A percentile compares a stretch with the other conserved stretches of the same genome.
Conservation (phyloP, 805 yeast genomes). For the Starmera dryadoides region DNA sequence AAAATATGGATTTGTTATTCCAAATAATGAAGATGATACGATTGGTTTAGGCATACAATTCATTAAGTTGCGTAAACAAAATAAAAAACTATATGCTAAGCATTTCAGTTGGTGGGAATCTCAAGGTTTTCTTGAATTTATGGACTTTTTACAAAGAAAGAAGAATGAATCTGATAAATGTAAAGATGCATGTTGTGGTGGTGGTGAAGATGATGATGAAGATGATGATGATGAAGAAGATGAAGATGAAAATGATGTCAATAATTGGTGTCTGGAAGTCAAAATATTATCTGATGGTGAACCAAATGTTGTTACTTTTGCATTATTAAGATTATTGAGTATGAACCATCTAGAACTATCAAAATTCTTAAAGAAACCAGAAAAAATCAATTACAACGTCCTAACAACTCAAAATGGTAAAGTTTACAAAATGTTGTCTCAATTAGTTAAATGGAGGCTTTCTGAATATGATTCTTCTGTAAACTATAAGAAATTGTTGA, state of each 20-base stretch:
- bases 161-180: constrained; percentile 9
- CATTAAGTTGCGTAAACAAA: constrained; percentile 24
- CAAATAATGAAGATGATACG: constrained; percentile 46
- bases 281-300: constrained; percentile 33
- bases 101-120: constrained; percentile 44
- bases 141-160: constrained; percentile 6
- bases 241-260: constrained; percentile 15
- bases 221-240: constrained; percentile 9
- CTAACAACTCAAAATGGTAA: constrained; percentile 12
- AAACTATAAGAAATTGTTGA: constrained; percentile 6
- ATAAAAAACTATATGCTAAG: constrained; percentile 24
- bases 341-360: constrained; percentile 20
- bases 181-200: constrained; percentile 14
- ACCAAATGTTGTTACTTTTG: constrained; percentile 37
- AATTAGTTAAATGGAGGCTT: constrained; percentile 11
- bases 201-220: constrained; percentile 14
- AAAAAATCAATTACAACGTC: constrained; percentile 8
- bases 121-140: constrained; percentile 31
- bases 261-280: constrained; percentile 39
- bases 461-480: constrained; percentile 7
- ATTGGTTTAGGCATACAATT: constrained; percentile 52
- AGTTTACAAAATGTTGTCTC: constrained; percentile 13
- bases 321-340: constrained; percentile 30
- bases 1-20: constrained; percentile 69
- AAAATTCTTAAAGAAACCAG: constrained; percentile 16